Evolutionary conservation across 2,329 filamentous ascomycete genomes (phyloP), one percentile per base, ranked within the genome.

Genomic region (Zymoseptoria pseudotritici): DNA sequence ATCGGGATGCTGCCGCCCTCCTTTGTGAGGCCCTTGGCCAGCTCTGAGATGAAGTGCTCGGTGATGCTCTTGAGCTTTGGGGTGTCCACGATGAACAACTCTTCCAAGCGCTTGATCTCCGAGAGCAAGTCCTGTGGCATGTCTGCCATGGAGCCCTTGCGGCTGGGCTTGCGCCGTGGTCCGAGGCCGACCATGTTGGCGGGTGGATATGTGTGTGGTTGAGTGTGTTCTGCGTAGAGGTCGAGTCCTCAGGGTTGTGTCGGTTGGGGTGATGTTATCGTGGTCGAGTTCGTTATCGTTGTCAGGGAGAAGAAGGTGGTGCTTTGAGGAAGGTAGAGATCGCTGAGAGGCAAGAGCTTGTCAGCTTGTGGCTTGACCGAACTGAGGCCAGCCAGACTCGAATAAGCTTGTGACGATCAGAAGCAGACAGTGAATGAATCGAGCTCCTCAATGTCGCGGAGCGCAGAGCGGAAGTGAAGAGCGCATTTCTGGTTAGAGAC

Each of bases 1-100:
- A 97, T 97, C 61, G 93, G 92, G 22, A 99, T 97, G 74, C 88
- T 95, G 62, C 91, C 92, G 63, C 93, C 93, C 77, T 96, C 88
- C 60, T 91, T 87, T 58, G 83, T 89, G 57, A 97, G 81, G 88
- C 90, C 91, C 77, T 96, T 96, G 64, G 86, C 83, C 58, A 99
- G 84, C 80, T 99, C 94, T 36, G 82, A 83, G 55, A 95, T 82
- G 74, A 99, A 99, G 75, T 96, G 93, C 57, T 89, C 81, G 50
- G 91, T 93, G 71, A 99, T 92, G 66, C 88, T 77, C 83, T 97
- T 97, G 58, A 97, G 85, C 79, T 90, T 96, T 46, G 83, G 77
- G 0, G 82, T 82, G 66, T 88, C 83, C 53, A 97, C 86, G 10
- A 86, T 89, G 77, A 99, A 96, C 57, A 88, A 76, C 60, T 91